Conservation (phyloP, 768 basidiomycete genomes). For the Xerocomellus amylosporus region DNA sequence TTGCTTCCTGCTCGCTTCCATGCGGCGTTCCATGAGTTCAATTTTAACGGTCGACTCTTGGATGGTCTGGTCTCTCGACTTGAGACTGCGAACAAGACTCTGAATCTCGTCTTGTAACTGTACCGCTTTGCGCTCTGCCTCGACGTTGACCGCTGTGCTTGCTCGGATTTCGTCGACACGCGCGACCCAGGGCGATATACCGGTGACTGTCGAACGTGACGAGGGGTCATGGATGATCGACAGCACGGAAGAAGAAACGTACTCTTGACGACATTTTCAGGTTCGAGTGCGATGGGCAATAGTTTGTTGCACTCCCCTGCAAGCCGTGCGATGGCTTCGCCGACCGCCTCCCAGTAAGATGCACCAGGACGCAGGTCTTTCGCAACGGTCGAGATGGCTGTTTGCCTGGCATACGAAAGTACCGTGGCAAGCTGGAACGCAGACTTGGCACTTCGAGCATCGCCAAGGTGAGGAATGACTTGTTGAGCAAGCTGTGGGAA, state of each 20-base stretch:
- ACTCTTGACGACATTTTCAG: slow-evolving; percentile 80
- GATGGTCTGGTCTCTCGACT: slow-evolving; percentile 83
- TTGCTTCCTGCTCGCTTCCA: slow-evolving; percentile 90
- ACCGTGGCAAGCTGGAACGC: slow-evolving; percentile 75
- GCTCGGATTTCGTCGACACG: slow-evolving; percentile 83
- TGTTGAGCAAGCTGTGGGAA: slow-evolving; percentile 77
- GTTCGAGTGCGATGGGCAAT: slow-evolving; percentile 67
- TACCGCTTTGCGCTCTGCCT: slow-evolving; percentile 85
- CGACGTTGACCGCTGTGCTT: slow-evolving; percentile 79
- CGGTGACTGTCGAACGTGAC: slow-evolving; percentile 50
- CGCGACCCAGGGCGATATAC: slow-evolving; percentile 80
- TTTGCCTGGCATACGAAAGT: slow-evolving; percentile 68
- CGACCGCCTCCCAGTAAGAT: slow-evolving; percentile 77
- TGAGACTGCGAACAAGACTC: slow-evolving; percentile 78
- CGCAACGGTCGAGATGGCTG: slow-evolving; percentile 65
- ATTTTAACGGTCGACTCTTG: slow-evolving; percentile 92
- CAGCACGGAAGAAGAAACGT: slow-evolving; percentile 24
- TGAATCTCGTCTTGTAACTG: slow-evolving; percentile 90
- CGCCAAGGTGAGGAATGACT: slow-evolving; percentile 81
- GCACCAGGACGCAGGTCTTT: slow-evolving; percentile 63
- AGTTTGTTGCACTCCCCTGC: slow-evolving; percentile 68
- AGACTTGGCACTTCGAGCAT: slow-evolving; percentile 73
- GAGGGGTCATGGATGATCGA: background rate
- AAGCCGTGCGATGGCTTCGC: slow-evolving; percentile 64
- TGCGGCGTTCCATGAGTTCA: slow-evolving; percentile 89